These are phyloP conservation scores for Phytophthora macrochlamydospora DNA, from an alignment of 352 stramenopile species.

Conservation along the genomic window DNA sequence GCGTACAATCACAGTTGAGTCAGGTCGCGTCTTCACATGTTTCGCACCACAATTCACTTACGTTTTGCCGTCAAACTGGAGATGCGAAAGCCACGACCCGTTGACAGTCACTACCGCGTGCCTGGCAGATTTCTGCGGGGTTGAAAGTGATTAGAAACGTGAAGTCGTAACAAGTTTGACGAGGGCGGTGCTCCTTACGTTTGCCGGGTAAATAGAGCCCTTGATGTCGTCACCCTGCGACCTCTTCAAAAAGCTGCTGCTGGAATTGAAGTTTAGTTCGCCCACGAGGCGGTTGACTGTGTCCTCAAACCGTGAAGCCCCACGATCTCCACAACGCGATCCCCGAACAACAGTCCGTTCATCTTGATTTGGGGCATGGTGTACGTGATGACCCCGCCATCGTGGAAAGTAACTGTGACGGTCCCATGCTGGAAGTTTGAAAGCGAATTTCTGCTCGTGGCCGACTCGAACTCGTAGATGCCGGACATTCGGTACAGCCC, in stretches of 20 bases:
- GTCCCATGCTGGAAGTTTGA: conserved; percentile 65
- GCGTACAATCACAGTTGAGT: background rate
- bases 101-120: conserved; percentile 45
- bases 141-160: background rate
- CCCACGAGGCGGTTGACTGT: conserved; percentile 41
- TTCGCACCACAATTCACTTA: conserved; percentile 18
- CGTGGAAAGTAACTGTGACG: conserved; percentile 52
- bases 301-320: conserved; percentile 61
- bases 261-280: conserved; percentile 68
- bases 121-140: conserved; percentile 50
- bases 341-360: conserved; percentile 70
- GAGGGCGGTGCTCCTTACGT: conserved; percentile 23
- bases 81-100: conserved; percentile 73
- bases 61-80: conserved; percentile 74
- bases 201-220: conserved; percentile 60
- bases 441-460: conserved; percentile 71
- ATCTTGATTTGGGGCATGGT: conserved; percentile 84
- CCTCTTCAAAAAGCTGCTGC: conserved; percentile 72
- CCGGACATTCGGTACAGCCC: conserved; percentile 60
- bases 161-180: background rate
- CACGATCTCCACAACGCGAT: conserved; percentile 72
- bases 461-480: conserved; percentile 74
- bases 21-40: too few species aligned
- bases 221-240: conserved; percentile 72
- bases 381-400: conserved; percentile 62